Base-by-base conservation (phyloP, 495 filamentous ascomycete genomes). In the Ramalina intermedia region DNA sequence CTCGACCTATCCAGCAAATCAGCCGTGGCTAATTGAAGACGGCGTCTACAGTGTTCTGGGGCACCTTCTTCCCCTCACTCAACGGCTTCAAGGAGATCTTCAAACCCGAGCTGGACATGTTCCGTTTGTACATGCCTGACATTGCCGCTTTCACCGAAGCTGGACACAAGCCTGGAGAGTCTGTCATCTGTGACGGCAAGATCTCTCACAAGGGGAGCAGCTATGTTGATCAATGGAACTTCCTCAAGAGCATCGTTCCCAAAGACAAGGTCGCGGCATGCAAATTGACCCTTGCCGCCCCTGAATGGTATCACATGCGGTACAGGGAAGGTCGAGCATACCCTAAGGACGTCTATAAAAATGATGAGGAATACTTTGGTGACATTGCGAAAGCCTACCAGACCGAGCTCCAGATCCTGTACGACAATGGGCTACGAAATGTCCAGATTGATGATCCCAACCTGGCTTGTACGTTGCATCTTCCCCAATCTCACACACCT, bases 371-470 rank as follows among this genome's bases (percentile, higher is more conserved):
- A 53, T 85, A 85, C 64, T 87, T 86, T 57, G 72, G 66, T 23
- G 84, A 86, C 53, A 81, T 87, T 29, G 81, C 83, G 53, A 78
- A 72, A 56, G 82, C 83, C 37, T 86, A 85, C 63, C 78, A 79
- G 49, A 72, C 63, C 40, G 78, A 82, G 63, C 66, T 87, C 35
- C 68, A 71, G 58, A 73, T 77, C 52, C 67, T 88, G 13, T 86
- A 87, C 56, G 70, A 80, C 36, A 77, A 76, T 36, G 82, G 82
- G 1, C 69, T 78, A 51, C 68, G 82, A 6, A 86, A 86, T 54
- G 72, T 85, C 14, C 82, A 85, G 59, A 81, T 81, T 46, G 82
- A 87, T 54, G 83, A 87, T 60, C 84, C 81, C 11, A 81, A 83
- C 50, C 71, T 87, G 57, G 82, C 81, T 17, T 87, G 80, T 83